phyloP scores from a whole-genome alignment of 208 protist species.

The Wallacemonas sp. region DNA sequence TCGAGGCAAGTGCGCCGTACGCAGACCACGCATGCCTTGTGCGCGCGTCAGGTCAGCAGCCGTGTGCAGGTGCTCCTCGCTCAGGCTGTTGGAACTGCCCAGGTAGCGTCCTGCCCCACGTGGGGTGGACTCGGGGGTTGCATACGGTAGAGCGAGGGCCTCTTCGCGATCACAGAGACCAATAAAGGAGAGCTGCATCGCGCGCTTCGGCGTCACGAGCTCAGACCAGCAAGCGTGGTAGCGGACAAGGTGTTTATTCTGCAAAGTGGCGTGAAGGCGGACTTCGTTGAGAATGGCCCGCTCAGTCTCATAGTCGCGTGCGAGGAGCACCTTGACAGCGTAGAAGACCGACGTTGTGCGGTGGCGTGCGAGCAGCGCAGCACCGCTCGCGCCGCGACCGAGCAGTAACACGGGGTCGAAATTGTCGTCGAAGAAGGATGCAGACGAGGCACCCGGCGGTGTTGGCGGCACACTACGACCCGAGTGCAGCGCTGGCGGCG shows the following conservation, averaged over 20 bases:
- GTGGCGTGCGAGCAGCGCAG: slow-evolving; percentile 73
- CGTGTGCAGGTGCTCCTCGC: slow-evolving; percentile 2
- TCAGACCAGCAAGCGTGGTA: slow-evolving; percentile 87
- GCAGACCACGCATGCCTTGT: too few relatives aligned
- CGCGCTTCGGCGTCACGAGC: slow-evolving; percentile 57
- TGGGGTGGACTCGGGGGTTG: too few relatives aligned
- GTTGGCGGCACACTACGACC: too few relatives aligned
- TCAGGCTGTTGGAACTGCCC: too few relatives aligned
- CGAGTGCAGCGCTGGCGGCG: not conserved
- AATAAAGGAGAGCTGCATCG: slow-evolving; percentile 73
- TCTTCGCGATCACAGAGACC: slow-evolving; percentile 48
- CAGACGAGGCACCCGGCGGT: slow-evolving; percentile 16
- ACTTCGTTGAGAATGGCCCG: slow-evolving; percentile 71
- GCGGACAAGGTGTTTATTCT: slow-evolving; percentile 59
- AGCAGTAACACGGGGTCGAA: slow-evolving; percentile 73
- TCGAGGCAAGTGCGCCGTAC: not conserved
- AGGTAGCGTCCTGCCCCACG: too few relatives aligned
- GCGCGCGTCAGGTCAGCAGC: too few relatives aligned
- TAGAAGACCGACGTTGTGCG: slow-evolving; percentile 80
- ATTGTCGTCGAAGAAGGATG: slow-evolving; percentile 85
- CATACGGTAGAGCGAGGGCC: slow-evolving; percentile 16
- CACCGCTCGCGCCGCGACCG: slow-evolving; percentile 70
- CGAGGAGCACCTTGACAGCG: slow-evolving; percentile 84
- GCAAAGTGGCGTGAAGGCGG: slow-evolving; percentile 66
- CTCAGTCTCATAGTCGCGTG: slow-evolving; percentile 63